These are phyloP conservation scores for Lentinula aciculospora DNA, from an alignment of 768 basidiomycete genomes.

Conservation along the genomic window DNA sequence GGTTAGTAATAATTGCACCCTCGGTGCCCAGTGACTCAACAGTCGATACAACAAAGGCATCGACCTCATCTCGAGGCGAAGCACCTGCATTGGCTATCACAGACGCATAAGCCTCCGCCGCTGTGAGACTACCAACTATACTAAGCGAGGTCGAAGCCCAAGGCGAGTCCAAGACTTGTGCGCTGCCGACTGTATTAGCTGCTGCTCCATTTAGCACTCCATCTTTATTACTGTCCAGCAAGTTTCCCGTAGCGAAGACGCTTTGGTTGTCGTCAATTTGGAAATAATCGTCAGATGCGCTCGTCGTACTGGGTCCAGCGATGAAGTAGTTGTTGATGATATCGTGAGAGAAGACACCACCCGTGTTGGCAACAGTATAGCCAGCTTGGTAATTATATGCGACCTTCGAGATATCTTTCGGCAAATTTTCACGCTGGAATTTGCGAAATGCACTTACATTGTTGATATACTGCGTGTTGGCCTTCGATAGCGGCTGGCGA, in stretches of 20 bases:
- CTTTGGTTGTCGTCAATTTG: conserved; percentile 19
- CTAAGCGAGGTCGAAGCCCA: conserved; percentile 14
- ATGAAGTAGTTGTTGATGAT: conserved; percentile 19
- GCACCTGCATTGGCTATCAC: conserved; percentile 16
- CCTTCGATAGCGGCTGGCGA: conserved; percentile 17
- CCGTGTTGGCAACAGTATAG: conserved; percentile 17
- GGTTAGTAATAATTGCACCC: conserved; percentile 16
- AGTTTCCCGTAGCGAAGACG: conserved; percentile 15
- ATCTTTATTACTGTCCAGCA: conserved; percentile 16
- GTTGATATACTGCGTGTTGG: conserved; percentile 17
- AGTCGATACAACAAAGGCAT: conserved; percentile 14
- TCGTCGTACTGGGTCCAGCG: conserved; percentile 16
- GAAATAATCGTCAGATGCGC: conserved; percentile 16
- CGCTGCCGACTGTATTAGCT: conserved; percentile 15
- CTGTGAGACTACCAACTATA: conserved; percentile 13
- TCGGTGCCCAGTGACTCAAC: conserved; percentile 15
- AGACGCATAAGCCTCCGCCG: conserved; percentile 13
- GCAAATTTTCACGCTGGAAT: not conserved
- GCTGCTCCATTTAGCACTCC: conserved; percentile 17
- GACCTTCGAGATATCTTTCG: conserved; percentile 6
- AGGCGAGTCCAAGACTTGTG: conserved; percentile 10
- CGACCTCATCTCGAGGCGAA: conserved; percentile 16
- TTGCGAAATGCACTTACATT: conserved; percentile 9
- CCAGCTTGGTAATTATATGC: conserved; percentile 18
- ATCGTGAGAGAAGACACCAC: conserved; percentile 16